Conservation (phyloP, 345 rosid species). For the Litchi chinensis region DNA sequence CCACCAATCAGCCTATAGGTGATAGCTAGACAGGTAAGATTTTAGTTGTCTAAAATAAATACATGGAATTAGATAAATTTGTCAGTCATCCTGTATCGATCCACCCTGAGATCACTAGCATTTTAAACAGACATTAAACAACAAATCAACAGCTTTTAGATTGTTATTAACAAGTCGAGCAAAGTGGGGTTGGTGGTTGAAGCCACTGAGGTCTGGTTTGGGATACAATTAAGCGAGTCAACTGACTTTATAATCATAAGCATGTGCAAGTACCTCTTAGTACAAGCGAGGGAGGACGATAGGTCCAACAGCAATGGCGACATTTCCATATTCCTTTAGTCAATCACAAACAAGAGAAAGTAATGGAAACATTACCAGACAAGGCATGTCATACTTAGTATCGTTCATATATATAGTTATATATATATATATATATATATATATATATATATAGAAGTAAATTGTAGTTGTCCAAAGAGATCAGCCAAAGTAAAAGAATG, state of each 20-base stretch:
- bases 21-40: background rate
- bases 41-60: background rate
- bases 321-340: conserved; percentile 55
- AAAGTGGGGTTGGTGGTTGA: background rate
- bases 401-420: no score
- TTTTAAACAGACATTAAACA: background rate
- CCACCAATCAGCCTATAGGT: background rate
- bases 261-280: conserved; percentile 23
- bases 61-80: background rate
- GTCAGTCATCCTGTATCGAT: background rate
- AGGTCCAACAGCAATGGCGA: conserved; percentile 50
- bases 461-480: no score
- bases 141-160: no score
- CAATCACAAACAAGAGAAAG: conserved; percentile 23
- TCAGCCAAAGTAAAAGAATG: background rate
- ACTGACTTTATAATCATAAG: background rate
- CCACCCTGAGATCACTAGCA: background rate
- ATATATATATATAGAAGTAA: no score
- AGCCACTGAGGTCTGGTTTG: background rate
- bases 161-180: background rate
- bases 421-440: no score
- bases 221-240: background rate
- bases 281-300: conserved; percentile 13
- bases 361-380: conserved; percentile 16
- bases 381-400: background rate